Conservation (phyloP, 106 monocot genomes). For the Triglochin maritima region DNA sequence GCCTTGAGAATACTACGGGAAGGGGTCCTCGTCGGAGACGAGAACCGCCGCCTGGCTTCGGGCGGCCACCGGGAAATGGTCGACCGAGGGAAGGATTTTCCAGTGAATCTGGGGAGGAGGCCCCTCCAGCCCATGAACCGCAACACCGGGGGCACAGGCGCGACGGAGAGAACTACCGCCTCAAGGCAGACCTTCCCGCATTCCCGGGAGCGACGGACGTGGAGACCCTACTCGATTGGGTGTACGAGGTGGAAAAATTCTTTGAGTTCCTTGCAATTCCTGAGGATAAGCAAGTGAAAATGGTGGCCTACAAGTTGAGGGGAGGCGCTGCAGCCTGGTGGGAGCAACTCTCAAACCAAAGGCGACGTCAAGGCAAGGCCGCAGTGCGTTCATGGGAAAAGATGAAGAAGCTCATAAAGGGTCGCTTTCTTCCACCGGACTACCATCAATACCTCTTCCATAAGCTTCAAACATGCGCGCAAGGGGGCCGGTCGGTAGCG, state of each 20-base stretch:
- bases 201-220: neutral
- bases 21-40: too few species aligned
- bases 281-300: neutral
- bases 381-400: neutral
- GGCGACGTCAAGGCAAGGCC: neutral
- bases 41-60: too few species aligned
- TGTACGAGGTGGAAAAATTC: neutral
- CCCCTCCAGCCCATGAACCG: too few species aligned
- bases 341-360: neutral
- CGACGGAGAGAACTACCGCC: too few species aligned
- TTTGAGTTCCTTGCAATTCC: neutral
- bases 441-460: neutral
- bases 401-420: neutral
- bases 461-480: neutral
- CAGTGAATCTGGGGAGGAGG: too few species aligned
- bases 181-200: too few species aligned
- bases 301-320: neutral
- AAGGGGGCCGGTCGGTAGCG: neutral
- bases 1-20: too few species aligned
- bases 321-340: constrained; percentile 3
- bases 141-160: too few species aligned
- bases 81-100: too few species aligned
- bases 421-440: neutral
- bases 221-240: constrained; percentile 1
- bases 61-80: too few species aligned